Percentiles rank a stretch among this genome's conserved stretches.
Evolutionary conservation across 305 asterid species (phyloP).

Genomic region (Solanum chacoense): DNA sequence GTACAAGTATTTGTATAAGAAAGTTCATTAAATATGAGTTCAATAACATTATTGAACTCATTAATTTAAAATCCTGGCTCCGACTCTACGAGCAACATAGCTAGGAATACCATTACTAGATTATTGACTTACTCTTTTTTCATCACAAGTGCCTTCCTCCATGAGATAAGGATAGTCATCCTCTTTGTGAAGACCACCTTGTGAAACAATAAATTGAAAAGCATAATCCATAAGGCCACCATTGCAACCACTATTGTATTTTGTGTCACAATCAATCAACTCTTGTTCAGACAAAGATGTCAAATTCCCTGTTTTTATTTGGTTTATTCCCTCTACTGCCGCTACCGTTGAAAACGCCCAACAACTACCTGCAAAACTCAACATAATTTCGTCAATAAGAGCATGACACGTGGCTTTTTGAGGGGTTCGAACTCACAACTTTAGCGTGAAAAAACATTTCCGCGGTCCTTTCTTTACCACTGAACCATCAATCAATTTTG

Average conservation of each 20-base stretch:
- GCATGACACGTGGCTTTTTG: not conserved
- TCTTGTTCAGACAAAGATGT: slow-evolving; percentile 12
- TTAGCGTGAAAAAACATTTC: no score
- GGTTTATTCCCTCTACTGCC: slow-evolving; percentile 9
- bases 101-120: not conserved
- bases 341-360: slow-evolving; percentile 17
- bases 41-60: not conserved
- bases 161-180: slow-evolving; percentile 10
- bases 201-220: slow-evolving; percentile 9
- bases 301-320: slow-evolving; percentile 10
- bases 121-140: not conserved
- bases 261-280: slow-evolving; percentile 12
- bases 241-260: slow-evolving; percentile 7
- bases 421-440: no score
- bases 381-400: not conserved
- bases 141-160: slow-evolving; percentile 5
- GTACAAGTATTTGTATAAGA: not conserved
- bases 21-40: not conserved
- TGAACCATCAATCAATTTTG: no score
- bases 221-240: slow-evolving; percentile 14
- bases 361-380: slow-evolving; percentile 6
- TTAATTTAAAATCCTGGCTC: not conserved
- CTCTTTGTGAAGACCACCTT: slow-evolving; percentile 10
- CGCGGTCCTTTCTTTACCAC: no score
- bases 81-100: not conserved